A percentile compares a stretch with the other conserved stretches of the same genome.
Evolutionary conservation across 1,284 basidiomycete species (phyloP).

Genomic region (Ceratobasidium sp.): DNA sequence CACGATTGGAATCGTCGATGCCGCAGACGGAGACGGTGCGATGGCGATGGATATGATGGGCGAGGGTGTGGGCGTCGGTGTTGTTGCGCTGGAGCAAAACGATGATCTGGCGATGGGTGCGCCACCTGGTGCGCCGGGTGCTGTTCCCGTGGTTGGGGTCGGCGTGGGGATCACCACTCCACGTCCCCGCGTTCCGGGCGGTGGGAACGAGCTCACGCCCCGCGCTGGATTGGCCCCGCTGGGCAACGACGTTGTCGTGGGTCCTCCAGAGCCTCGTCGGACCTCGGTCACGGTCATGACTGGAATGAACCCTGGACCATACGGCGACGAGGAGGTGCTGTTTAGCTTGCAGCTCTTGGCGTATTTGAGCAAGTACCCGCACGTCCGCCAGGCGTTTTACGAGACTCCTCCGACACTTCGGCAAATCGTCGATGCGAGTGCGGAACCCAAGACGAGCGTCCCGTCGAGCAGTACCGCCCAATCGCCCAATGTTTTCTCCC

Average conservation of each 20-base stretch:
- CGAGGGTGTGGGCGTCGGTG: slow-evolving; percentile 47
- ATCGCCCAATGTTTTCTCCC: slow-evolving; percentile 85
- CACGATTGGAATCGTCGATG: slow-evolving; percentile 63
- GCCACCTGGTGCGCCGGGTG: slow-evolving; percentile 84
- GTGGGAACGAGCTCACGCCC: slow-evolving; percentile 59
- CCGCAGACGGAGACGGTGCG: slow-evolving; percentile 66
- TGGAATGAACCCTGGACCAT: slow-evolving; percentile 62
- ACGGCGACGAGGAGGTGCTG: slow-evolving; percentile 95
- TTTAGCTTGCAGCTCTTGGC: slow-evolving; percentile 93
- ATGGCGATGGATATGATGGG: slow-evolving; percentile 51
- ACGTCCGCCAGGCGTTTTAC: slow-evolving; percentile 97
- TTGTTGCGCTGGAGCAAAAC: slow-evolving; percentile 69
- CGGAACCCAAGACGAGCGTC: slow-evolving; percentile 26
- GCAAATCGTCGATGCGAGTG: slow-evolving; percentile 48
- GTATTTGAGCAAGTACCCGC: slow-evolving; percentile 97
- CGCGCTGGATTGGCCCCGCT: slow-evolving; percentile 54
- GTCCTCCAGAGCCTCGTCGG: slow-evolving; percentile 12
- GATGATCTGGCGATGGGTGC: slow-evolving; percentile 90
- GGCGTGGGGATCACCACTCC: slow-evolving; percentile 33
- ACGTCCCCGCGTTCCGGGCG: slow-evolving; percentile 53
- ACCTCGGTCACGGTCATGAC: not conserved
- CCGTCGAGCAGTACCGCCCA: slow-evolving; percentile 53
- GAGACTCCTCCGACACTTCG: slow-evolving; percentile 67
- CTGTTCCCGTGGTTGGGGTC: slow-evolving; percentile 53
- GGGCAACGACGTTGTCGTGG: not conserved